Evolutionary conservation across 805 yeast species (phyloP), one percentile per base, ranked within the genome.

Genomic region (Yarrowia sp.): DNA sequence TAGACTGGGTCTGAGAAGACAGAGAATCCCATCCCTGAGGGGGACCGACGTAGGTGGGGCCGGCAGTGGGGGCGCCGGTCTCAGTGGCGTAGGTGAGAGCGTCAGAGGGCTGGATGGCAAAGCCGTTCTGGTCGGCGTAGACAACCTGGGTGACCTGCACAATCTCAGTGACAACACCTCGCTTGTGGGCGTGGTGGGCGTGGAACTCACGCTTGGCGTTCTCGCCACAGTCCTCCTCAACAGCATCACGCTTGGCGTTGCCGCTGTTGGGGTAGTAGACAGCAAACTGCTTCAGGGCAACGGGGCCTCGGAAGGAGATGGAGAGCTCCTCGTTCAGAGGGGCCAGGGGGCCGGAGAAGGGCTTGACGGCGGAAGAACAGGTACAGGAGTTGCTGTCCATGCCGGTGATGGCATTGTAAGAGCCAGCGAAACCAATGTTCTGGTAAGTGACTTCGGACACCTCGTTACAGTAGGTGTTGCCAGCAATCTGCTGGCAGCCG

Each of bases 261-360:
- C 67, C 75, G 71, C 73, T 77, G 81, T 70, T 70, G 69, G 67
- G 79, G 72, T 87, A 86, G 82, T 92, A 95, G 65, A 90, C 97
- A 76, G 92, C 98, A 74, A 95, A 91, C 78, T 90, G 90, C 73
- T 81, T 78, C 74, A 91, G 84, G 74, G 84, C 82, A 70, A 91
- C 73, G 38, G 97, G 97, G 71, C 97, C 97, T 81, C 97, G 87
- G 81, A 90, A 88, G 77, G 91, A 96, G 66, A 91, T 86, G 36
- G 96, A 86, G 67, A 91, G 79, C 77, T 91, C 96, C 80, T 90
- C 95, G 76, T 90, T 88, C 68, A 91, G 80, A 41, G 97, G 97
- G 64, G 92, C 77, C 76, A 90, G 77, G 66, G 83, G 71, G 64
- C 97, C 97, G 16, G 86, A 80, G 81, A 91, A 88, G 9, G 86